Evolutionary conservation across 768 basidiomycete genomes (phyloP), one percentile per base, ranked within the genome.

Genomic region (Pleurotus citrinopileatus): DNA sequence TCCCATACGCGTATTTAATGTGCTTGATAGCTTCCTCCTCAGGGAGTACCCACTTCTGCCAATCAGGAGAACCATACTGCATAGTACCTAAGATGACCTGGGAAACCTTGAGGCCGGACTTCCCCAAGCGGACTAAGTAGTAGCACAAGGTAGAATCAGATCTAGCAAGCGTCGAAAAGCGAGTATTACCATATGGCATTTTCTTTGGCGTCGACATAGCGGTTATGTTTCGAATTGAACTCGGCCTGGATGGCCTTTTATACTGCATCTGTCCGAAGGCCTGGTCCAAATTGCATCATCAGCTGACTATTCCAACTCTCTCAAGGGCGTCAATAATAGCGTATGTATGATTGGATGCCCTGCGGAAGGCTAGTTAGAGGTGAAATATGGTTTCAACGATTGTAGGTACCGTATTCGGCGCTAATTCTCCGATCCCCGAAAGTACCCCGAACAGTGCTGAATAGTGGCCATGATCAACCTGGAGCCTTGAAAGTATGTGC

Each of bases 31-130:
- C 73, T 54, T 81, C 79, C 25, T 79, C 76, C 55, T 82, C 79
- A 7, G 63, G 66, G 1, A 81, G 61, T 17, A 73, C 67, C 77
- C 77, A 76, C 29, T 61, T 54, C 62, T 80, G 74, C 79, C 83
- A 85, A 8, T 77, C 71, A 8, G 75, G 68, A 6, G 63, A 62
- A 23, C 78, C 84, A 59, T 84, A 86, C n/a, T 72, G 70, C 83
- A 85, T 83, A 29, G 74, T 77, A 1, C 85, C 87, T 0, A 88
- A 70, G 42, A 87, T 85, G 46, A 87, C 73, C 65, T 75, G 80
- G 25, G 84, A 86, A 1, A 88, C 78, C 63, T 86, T 81, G 36
- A 83, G 67, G 2, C 84, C 84, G 0, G 80, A 83, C 4, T 76
- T 73, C 13, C 77, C 77, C 8, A 79, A 60, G 17, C 72, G 69